A percentile compares a stretch with the other conserved stretches of the same genome.
phyloP scores from a whole-genome alignment of 192 early-diverging fungal genomes.

The Gaertneriomyces semiglobifer region DNA sequence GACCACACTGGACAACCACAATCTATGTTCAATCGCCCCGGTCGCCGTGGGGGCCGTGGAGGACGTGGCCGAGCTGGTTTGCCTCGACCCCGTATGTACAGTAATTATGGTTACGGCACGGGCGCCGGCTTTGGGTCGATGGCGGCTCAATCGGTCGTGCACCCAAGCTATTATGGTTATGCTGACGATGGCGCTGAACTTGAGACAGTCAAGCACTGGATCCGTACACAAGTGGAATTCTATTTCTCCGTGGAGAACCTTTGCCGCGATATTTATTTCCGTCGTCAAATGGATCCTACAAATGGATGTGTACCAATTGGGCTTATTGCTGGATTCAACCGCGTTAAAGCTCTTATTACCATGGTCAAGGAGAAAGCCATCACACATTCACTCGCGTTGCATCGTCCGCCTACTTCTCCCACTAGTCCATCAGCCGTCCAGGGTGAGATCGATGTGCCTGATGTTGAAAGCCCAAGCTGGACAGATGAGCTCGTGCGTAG shows the following conservation, averaged over 20 bases:
- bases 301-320: conserved; percentile 75
- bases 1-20: neutral
- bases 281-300: conserved; percentile 82
- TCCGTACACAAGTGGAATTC: conserved; percentile 65
- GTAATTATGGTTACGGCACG: neutral
- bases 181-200: conserved; percentile 31
- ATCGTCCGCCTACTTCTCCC: neutral
- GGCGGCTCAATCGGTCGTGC: neutral
- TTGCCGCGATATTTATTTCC: conserved; percentile 93
- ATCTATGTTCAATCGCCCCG: conserved; percentile 1
- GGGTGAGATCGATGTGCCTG: neutral
- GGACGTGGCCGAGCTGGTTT: conserved; percentile 4
- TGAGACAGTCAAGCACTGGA: conserved; percentile 43
- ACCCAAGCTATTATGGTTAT: conserved; percentile 12
- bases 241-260: conserved; percentile 98
- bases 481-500: conserved; percentile 25
- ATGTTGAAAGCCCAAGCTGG: conserved; percentile 25
- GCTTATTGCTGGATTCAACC: conserved; percentile 84
- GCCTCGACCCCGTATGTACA: neutral
- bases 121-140: neutral
- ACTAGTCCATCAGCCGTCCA: neutral
- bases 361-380: conserved; percentile 26
- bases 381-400: neutral
- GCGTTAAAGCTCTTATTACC: conserved; percentile 51
- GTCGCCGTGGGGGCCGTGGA: conserved; percentile 24